Evolutionary conservation across 768 basidiomycete species (phyloP).

Genomic region (Lentinula lateritia): DNA sequence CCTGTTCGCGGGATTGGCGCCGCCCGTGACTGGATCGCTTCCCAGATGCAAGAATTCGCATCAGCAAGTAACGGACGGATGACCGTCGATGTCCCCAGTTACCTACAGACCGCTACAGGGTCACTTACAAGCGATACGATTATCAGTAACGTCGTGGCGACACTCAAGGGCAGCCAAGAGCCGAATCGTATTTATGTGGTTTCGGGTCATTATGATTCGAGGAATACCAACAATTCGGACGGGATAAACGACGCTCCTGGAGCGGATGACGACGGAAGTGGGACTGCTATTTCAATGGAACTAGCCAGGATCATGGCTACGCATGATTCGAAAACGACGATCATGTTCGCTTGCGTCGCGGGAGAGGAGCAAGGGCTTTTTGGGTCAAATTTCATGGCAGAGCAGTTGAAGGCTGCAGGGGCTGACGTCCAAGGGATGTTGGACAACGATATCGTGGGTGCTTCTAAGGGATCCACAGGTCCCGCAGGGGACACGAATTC

Average conservation of each 20-base stretch:
- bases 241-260: constrained; percentile 39
- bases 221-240: constrained; percentile 26
- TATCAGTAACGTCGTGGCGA: constrained; percentile 48
- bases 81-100: constrained; percentile 40
- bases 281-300: constrained; percentile 51
- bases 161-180: constrained; percentile 40
- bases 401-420: constrained; percentile 32
- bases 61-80: constrained; percentile 33
- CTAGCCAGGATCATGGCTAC: constrained; percentile 46
- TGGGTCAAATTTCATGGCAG: constrained; percentile 44
- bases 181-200: constrained; percentile 47
- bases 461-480: constrained; percentile 31
- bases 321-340: constrained; percentile 40
- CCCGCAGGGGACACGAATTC: constrained; percentile 33
- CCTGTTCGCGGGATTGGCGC: constrained; percentile 49
- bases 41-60: constrained; percentile 35
- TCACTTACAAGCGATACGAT: constrained; percentile 35
- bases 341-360: constrained; percentile 46
- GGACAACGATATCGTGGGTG: constrained; percentile 53
- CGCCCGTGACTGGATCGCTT: constrained; percentile 49
- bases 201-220: constrained; percentile 52
- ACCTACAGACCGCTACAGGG: constrained; percentile 31
- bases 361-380: constrained; percentile 51
- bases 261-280: constrained; percentile 50
- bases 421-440: constrained; percentile 53